phyloP scores from a whole-genome alignment of 2,329 filamentous ascomycete genomes.

The Tolypocladium inflatum region DNA sequence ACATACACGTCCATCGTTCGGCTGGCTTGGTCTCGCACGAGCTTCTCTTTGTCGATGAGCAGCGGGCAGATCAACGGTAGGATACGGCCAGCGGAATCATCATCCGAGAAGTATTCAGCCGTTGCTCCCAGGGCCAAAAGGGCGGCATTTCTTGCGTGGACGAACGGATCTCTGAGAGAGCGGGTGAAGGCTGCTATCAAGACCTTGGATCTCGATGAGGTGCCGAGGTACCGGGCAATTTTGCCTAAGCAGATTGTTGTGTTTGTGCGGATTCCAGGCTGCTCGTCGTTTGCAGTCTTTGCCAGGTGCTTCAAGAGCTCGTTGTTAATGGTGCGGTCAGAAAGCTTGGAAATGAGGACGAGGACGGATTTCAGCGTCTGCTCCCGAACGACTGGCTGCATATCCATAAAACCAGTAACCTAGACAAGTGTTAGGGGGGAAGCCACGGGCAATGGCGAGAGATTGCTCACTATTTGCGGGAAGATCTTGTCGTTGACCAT shows the following conservation, averaged over 20 bases:
- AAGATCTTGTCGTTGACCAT: slow-evolving; percentile 95
- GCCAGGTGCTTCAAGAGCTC: slow-evolving; percentile 85
- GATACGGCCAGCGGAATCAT: slow-evolving; percentile 78
- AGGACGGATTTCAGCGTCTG: slow-evolving; percentile 94
- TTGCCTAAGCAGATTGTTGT: slow-evolving; percentile 97
- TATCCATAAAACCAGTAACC: slow-evolving; percentile 90
- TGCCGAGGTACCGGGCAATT: slow-evolving; percentile 81
- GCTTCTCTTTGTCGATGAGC: slow-evolving; percentile 89
- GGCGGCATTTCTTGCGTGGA: slow-evolving; percentile 85
- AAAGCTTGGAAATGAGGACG: slow-evolving; percentile 77
- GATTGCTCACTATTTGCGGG: slow-evolving; percentile 65
- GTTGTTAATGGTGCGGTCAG: slow-evolving; percentile 86
- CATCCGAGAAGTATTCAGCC: slow-evolving; percentile 75
- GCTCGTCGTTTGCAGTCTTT: slow-evolving; percentile 94
- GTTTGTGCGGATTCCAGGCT: slow-evolving; percentile 93
- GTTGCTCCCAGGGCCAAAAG: slow-evolving; percentile 81
- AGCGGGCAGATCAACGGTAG: slow-evolving; percentile 76
- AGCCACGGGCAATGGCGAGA: neutral
- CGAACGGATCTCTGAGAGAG: slow-evolving; percentile 84
- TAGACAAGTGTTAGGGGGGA: slow-evolving; percentile 23
- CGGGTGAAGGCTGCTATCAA: slow-evolving; percentile 86
- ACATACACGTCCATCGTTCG: slow-evolving; percentile 86
- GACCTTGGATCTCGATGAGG: slow-evolving; percentile 74
- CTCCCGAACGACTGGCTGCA: slow-evolving; percentile 84
- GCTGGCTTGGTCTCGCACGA: slow-evolving; percentile 82